Conservation (phyloP, 352 stramenopile species). For the Elongisporangium prolatum region DNA sequence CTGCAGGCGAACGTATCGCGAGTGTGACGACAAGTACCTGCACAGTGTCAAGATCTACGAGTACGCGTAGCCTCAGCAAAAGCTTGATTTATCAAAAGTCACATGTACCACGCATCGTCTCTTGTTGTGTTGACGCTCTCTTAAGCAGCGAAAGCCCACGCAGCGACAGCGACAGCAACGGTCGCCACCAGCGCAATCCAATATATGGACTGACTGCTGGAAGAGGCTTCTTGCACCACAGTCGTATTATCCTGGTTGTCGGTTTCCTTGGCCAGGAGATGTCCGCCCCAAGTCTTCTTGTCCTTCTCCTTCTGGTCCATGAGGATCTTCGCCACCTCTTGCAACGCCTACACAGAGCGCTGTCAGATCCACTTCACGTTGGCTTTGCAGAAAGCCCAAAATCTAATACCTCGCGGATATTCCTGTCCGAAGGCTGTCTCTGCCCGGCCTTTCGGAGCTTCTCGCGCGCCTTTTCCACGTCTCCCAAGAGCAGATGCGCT, state of each 20-base stretch:
- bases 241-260: neutral
- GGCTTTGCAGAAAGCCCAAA: neutral
- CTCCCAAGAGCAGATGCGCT: conserved; percentile 47
- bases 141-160: conserved; percentile 18
- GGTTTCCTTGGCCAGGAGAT: conserved; percentile 31
- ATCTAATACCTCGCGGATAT: conserved; percentile 47
- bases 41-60: conserved; percentile 77
- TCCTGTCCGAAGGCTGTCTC: conserved; percentile 59
- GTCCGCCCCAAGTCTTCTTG: conserved; percentile 67
- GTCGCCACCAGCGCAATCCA: conserved; percentile 24
- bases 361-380: neutral
- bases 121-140: neutral
- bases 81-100: conserved; percentile 3
- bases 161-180: conserved; percentile 24
- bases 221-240: neutral
- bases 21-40: conserved; percentile 83
- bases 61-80: conserved; percentile 30
- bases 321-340: conserved; percentile 41
- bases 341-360: conserved; percentile 19
- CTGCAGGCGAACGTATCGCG: conserved; percentile 44
- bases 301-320: conserved; percentile 52
- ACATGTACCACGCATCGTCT: conserved; percentile 5
- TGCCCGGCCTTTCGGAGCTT: conserved; percentile 66
- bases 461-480: conserved; percentile 49
- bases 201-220: neutral